Base-by-base conservation (phyloP, 768 basidiomycete genomes). In the Russula vinacea region DNA sequence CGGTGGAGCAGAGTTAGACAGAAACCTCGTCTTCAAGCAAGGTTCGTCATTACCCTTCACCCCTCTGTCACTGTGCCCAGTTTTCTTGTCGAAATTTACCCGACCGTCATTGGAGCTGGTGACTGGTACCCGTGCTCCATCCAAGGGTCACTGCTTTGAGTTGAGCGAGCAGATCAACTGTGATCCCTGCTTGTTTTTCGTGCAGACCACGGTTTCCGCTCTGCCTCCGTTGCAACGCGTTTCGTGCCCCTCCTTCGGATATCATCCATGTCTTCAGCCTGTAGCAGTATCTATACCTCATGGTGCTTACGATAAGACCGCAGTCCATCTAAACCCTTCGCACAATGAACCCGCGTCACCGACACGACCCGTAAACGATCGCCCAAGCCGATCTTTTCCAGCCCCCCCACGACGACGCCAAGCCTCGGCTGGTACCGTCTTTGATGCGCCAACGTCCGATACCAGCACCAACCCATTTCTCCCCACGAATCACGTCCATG, bases 21-120 rank as follows among this genome's bases (percentile, higher is more conserved):
- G 84, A 50, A 77, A 78, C 8, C 79, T 92, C 33, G 89, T 87
- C 0, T 92, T 92, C 67, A 80, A 87, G 1, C 90, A 92, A 78
- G 85, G 90, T 89, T 68, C 64, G 83, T 89, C 66, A 63, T 82
- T 74, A 14, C 39, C 37, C 40, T 17, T 29, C 29, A 29, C 29
- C n/a, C 45, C 26, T 17, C 44, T 33, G 40, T 37, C 33, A 17
- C 17, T 13, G 53, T 17, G 29, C n/a, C n/a, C 39, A 4, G 52
- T 35, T 13, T 32, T 32, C 22, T 22, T 44, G 42, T n/a, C n/a
- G 50, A 24, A 54, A 40, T 17, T 40, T 26, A 16, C 13, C 40
- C 22, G 10, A 17, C 42, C 52, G 62, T 45, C 51, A 22, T 35
- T n/a, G 22, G 40, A 52, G 40, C 14, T 22, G 9, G 56, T 53